Evolutionary conservation across 495 filamentous ascomycete species (phyloP), one percentile per base, ranked within the genome.

Genomic region (Neurospora sp.): DNA sequence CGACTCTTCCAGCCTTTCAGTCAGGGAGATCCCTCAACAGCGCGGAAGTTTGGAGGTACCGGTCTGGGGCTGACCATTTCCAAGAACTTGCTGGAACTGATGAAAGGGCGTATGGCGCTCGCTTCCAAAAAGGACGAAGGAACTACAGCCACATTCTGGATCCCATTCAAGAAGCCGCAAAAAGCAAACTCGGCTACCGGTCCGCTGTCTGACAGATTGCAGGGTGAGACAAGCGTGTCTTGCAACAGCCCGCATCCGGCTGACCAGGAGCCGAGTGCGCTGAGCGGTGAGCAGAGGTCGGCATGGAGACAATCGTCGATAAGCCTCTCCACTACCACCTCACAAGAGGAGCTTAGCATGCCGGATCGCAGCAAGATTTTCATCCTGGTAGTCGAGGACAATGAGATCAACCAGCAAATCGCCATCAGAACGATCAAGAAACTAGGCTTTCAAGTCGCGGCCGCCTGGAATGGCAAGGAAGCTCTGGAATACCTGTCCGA

Each of bases 1-100:
- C 88, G 87, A 18, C 85, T 97, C 3, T 97, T 97, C 84, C 91
- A 92, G 46, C 94, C 94, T 1, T 97, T 96, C 77, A 92, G 89
- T 62, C 93, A 96, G 78, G 93, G 93, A 35, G 94, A 96, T 76
- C 86, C 93, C 27, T 93, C 91, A 4, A 92, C 90, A 6, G 90
- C 89, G 11, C 86, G 91, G 54, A 86, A 87, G 39, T 96, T 93
- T 79, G 93, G 93, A 35, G 93, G 94, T 4, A 96, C 93, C 5
- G 93, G 93, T 3, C 81, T 95, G 2, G 93, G 93, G 2, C 80
- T 96, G 41, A 93, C 92, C 5, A 96, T 97, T 72, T 92, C 89
- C 80, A 94, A 94, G 76, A 84, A 86, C 71, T 81, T 97, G 6
- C 89, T 94, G 1, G 90, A 94, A 72, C 81, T 96, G 7, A 97